Evolutionary conservation across 164 flowering plant species (phyloP).

Genomic region (Cinnamomum chago): DNA sequence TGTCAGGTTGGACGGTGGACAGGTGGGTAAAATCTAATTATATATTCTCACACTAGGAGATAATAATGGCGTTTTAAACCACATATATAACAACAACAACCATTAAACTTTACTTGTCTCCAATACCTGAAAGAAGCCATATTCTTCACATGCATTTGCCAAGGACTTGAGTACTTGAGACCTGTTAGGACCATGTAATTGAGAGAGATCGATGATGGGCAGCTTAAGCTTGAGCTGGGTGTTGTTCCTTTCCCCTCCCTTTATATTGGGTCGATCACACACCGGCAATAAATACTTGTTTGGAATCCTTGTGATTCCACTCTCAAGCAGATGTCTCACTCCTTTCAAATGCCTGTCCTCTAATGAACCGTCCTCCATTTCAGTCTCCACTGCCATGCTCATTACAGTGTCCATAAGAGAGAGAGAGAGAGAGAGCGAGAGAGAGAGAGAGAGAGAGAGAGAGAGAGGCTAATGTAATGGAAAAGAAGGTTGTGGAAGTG

Average conservation of each 20-base stretch:
- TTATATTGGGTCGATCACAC: constrained; percentile 45
- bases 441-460: not conserved
- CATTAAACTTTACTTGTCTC: not conserved
- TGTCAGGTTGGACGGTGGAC: too few species aligned
- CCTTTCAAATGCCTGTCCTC: constrained; percentile 57
- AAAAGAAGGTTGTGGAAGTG: not conserved
- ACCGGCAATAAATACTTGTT: constrained; percentile 64
- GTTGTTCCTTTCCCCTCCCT: not conserved
- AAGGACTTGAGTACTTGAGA: constrained; percentile 48
- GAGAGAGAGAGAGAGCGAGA: constrained; percentile 3
- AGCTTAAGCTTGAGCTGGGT: constrained; percentile 25
- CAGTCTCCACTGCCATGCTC: constrained; percentile 9
- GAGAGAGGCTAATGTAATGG: not conserved
- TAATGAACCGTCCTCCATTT: constrained; percentile 6
- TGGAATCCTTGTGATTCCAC: constrained; percentile 57
- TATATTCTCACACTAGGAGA: not conserved
- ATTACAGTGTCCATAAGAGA: constrained; percentile 31
- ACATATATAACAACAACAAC: not conserved
- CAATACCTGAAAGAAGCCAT: constrained; percentile 80
- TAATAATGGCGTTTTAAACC: too few species aligned
- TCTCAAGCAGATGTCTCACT: constrained; percentile 60
- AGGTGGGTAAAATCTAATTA: too few species aligned
- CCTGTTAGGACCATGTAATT: constrained; percentile 52
- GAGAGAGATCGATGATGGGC: constrained; percentile 68
- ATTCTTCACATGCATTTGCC: constrained; percentile 62